phyloP scores from a whole-genome alignment of 2,329 filamentous ascomycete species.

The Ramularia endophylla region DNA sequence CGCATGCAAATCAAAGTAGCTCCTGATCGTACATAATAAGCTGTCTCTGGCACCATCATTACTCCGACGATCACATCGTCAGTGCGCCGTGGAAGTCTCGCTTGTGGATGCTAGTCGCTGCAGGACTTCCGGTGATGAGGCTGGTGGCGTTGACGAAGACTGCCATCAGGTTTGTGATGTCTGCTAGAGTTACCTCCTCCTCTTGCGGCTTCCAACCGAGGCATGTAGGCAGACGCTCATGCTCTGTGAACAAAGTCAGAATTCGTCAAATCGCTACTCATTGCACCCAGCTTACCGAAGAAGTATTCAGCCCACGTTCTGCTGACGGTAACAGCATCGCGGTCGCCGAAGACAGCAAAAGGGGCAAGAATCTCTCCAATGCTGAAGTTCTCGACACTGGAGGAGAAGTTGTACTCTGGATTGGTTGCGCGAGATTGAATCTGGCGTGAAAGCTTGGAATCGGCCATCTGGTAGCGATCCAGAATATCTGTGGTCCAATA shows the following conservation, averaged over 20 bases:
- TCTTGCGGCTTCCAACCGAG: slow-evolving; percentile 36
- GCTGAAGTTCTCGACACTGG: slow-evolving; percentile 40
- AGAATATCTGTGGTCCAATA: slow-evolving; percentile 45
- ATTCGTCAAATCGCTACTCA: not conserved
- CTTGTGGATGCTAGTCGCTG: too few relatives aligned
- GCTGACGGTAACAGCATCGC: slow-evolving; percentile 35
- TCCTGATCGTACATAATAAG: too few relatives aligned
- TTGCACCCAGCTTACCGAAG: slow-evolving; percentile 36
- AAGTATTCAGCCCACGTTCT: slow-evolving; percentile 41
- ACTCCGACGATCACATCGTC: too few relatives aligned
- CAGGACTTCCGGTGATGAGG: slow-evolving; percentile 5
- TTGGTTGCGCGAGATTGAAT: slow-evolving; percentile 43
- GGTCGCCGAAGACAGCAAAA: slow-evolving; percentile 47
- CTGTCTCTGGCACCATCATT: too few relatives aligned
- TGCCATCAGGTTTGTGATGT: slow-evolving; percentile 10
- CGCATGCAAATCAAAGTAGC: too few relatives aligned
- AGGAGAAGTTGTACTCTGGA: slow-evolving; percentile 44
- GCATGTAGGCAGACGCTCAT: slow-evolving; percentile 38
- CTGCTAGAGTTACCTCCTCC: slow-evolving; percentile 13
- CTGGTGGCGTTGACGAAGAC: slow-evolving; percentile 12
- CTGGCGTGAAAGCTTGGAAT: slow-evolving; percentile 42
- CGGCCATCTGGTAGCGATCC: slow-evolving; percentile 39
- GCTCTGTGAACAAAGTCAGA: slow-evolving; percentile 28
- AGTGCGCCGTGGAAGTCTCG: too few relatives aligned
- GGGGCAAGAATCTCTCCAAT: slow-evolving; percentile 48